A percentile compares a stretch with the other conserved stretches of the same genome.
Conservation (phyloP, 2,329 filamentous ascomycete species). For the Phyllosticta citribraziliensis region DNA sequence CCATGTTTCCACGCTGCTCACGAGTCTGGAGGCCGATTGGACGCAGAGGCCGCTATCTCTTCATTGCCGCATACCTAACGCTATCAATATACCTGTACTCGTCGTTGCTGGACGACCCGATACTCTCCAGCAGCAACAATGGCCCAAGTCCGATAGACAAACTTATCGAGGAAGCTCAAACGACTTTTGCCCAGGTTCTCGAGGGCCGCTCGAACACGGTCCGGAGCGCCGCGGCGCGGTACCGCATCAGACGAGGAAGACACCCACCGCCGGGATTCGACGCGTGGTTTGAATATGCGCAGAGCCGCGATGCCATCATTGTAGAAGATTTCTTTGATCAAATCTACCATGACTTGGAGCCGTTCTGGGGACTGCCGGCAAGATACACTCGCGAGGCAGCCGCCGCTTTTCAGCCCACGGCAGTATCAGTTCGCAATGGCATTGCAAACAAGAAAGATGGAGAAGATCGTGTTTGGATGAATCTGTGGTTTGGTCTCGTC, state of each 20-base stretch:
- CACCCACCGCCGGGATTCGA: constrained; percentile 44
- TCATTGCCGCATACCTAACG: not conserved
- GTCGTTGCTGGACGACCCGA: not conserved
- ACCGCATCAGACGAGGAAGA: constrained; percentile 14
- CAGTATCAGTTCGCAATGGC: constrained; percentile 33
- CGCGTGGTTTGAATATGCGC: constrained; percentile 37
- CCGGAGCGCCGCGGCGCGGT: not conserved
- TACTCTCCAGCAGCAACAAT: not conserved
- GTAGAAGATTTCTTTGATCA: constrained; percentile 44
- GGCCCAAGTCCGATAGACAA: not conserved
- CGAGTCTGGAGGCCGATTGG: not conserved
- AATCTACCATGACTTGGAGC: constrained; percentile 40
- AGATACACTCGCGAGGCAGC: constrained; percentile 14
- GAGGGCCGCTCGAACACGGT: not conserved
- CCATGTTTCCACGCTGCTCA: not conserved
- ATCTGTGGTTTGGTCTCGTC: constrained; percentile 4
- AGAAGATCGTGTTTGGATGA: not conserved
- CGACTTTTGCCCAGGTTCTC: not conserved
- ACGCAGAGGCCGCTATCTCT: not conserved
- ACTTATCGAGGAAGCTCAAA: not conserved
- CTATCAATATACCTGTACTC: not conserved
- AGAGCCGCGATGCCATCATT: constrained; percentile 31
- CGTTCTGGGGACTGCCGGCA: constrained; percentile 40
- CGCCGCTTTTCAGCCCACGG: not conserved
- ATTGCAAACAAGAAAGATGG: constrained; percentile 21